Conservation (phyloP, 192 early-diverging fungal species). For the Irineochytrium annulatum region DNA sequence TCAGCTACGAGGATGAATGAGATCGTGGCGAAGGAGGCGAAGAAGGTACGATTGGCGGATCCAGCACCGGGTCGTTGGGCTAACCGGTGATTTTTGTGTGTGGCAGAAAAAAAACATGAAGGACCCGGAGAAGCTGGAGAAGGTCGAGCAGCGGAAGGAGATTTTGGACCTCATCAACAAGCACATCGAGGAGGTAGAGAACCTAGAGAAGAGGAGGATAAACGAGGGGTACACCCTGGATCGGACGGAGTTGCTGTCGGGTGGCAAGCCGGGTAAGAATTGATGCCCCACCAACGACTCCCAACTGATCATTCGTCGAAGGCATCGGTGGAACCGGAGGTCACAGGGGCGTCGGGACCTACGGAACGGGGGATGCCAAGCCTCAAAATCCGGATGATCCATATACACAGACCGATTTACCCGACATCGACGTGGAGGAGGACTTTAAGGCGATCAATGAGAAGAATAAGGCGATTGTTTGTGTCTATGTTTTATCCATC, state of each 20-base stretch:
- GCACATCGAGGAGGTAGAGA: constrained; percentile 60
- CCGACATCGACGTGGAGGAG: constrained; percentile 64
- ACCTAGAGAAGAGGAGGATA: constrained; percentile 52
- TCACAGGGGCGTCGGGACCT: constrained; percentile 5
- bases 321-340: constrained; percentile 23
- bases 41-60: constrained; percentile 38
- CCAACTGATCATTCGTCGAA: too few species aligned
- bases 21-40: constrained; percentile 48
- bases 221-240: constrained; percentile 42
- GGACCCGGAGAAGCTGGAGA: constrained; percentile 33
- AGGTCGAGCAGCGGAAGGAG: constrained; percentile 44
- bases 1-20: constrained; percentile 31
- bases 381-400: constrained; percentile 31
- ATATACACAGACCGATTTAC: constrained; percentile 43
- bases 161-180: constrained; percentile 44
- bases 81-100: constrained; percentile 4
- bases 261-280: constrained; percentile 17
- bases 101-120: constrained; percentile 30
- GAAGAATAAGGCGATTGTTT: constrained; percentile 50
- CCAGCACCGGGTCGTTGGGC: background rate
- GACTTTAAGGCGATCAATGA: constrained; percentile 53
- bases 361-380: constrained; percentile 5
- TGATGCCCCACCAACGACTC: background rate
- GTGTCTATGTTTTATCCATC: background rate
- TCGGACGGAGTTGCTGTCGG: constrained; percentile 41